phyloP scores from a whole-genome alignment of 2,329 filamentous ascomycete genomes.

The Thielaviopsis euricoi region DNA sequence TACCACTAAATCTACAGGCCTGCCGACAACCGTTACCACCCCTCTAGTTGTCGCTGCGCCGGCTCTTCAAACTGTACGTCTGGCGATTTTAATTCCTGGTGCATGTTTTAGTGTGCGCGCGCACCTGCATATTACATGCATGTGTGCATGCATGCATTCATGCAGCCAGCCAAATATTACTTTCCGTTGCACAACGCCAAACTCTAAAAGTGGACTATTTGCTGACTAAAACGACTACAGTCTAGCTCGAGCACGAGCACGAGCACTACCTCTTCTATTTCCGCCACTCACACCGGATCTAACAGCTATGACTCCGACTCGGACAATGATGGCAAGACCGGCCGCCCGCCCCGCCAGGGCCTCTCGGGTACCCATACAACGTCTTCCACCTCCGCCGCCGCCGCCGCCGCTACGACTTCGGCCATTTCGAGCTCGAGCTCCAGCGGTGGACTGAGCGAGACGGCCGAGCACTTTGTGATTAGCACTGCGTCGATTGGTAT shows the following conservation, averaged over 20 bases:
- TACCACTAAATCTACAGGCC: background rate
- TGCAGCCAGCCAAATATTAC: background rate
- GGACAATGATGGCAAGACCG: background rate
- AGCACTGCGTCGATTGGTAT: slow-evolving; percentile 8
- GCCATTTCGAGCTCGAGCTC: background rate
- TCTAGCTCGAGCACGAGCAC: slow-evolving; percentile 3
- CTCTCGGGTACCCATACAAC: background rate
- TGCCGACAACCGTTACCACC: background rate
- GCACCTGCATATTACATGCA: background rate
- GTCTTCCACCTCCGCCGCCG: too few species aligned
- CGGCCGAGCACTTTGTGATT: slow-evolving; percentile 9
- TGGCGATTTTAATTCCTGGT: background rate
- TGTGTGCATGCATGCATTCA: too few species aligned
- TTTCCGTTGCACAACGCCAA: background rate
- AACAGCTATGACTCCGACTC: background rate
- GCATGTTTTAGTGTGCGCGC: background rate
- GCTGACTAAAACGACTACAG: background rate
- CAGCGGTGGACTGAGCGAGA: background rate
- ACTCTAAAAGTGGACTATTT: background rate
- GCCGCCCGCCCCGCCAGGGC: background rate
- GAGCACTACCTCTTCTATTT: background rate
- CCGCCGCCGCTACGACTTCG: background rate
- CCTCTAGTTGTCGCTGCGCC: slow-evolving; percentile 1
- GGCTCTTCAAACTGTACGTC: slow-evolving; percentile 5
- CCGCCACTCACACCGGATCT: background rate